phyloP scores from a whole-genome alignment of 495 filamentous ascomycete genomes.

The Amphirosellinia nigrospora region DNA sequence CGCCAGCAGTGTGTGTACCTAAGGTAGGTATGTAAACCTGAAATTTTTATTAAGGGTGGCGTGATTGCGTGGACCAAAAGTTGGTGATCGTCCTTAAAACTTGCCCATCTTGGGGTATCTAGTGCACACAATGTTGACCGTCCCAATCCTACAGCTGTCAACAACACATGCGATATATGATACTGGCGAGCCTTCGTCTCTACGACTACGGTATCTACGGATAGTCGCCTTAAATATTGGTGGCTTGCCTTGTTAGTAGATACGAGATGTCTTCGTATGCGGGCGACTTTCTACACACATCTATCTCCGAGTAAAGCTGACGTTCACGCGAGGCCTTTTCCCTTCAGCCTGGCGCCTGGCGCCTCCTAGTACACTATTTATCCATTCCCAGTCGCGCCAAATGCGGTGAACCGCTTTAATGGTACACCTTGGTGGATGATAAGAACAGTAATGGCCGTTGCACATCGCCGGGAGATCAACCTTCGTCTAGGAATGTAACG shows the following conservation, averaged over 20 bases:
- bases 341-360: neutral
- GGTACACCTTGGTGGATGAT: constrained; percentile 8
- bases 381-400: constrained; percentile 5
- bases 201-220: neutral
- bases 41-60: constrained; percentile 7
- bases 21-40: neutral
- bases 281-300: neutral
- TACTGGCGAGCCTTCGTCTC: neutral
- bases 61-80: constrained; percentile 17
- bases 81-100: constrained; percentile 15
- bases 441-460: constrained; percentile 8
- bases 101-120: constrained; percentile 13
- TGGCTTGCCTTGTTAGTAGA: neutral
- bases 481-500: neutral
- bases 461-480: constrained; percentile 17
- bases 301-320: neutral
- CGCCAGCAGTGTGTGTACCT: neutral
- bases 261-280: neutral
- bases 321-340: neutral
- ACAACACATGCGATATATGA: constrained; percentile 1
- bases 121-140: neutral
- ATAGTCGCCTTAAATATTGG: neutral
- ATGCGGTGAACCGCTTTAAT: neutral
- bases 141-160: neutral
- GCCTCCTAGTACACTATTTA: neutral